These are phyloP conservation scores for Volvox carteri DNA, from an alignment of 163 green algal species.

Conservation along the genomic window DNA sequence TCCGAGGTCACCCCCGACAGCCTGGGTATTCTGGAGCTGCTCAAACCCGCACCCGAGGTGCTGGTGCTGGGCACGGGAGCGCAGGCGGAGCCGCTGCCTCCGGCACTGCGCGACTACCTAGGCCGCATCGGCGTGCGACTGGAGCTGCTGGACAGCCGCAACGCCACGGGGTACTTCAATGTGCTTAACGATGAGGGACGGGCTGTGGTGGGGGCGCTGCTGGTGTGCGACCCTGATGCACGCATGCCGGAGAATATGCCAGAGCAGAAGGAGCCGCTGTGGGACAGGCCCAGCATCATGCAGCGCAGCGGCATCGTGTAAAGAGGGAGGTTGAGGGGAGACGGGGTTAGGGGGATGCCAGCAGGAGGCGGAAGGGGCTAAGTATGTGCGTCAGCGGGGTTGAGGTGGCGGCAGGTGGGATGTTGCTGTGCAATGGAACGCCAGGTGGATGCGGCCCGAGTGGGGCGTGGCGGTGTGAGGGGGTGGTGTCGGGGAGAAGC, in stretches of 20 bases:
- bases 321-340: background rate
- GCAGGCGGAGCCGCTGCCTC: slow-evolving; percentile 45
- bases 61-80: slow-evolving; percentile 64
- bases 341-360: too few species aligned
- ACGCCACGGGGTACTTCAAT: slow-evolving; percentile 75
- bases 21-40: slow-evolving; percentile 65
- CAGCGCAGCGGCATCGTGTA: slow-evolving; percentile 35
- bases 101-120: slow-evolving; percentile 44
- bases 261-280: slow-evolving; percentile 47
- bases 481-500: too few species aligned
- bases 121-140: slow-evolving; percentile 46
- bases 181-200: slow-evolving; percentile 75
- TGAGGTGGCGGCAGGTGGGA: too few species aligned
- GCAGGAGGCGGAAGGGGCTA: too few species aligned
- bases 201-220: slow-evolving; percentile 70
- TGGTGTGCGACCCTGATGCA: slow-evolving; percentile 58
- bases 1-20: slow-evolving; percentile 67
- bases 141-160: slow-evolving; percentile 68
- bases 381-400: too few species aligned
- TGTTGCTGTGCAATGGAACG: too few species aligned
- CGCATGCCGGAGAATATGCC: slow-evolving; percentile 61
- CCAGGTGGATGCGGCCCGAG: too few species aligned
- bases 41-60: slow-evolving; percentile 68
- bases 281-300: slow-evolving; percentile 46
- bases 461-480: too few species aligned